These are phyloP conservation scores for Clavariopsis aquatica DNA, from an alignment of 495 filamentous ascomycete genomes.

Conservation along the genomic window DNA sequence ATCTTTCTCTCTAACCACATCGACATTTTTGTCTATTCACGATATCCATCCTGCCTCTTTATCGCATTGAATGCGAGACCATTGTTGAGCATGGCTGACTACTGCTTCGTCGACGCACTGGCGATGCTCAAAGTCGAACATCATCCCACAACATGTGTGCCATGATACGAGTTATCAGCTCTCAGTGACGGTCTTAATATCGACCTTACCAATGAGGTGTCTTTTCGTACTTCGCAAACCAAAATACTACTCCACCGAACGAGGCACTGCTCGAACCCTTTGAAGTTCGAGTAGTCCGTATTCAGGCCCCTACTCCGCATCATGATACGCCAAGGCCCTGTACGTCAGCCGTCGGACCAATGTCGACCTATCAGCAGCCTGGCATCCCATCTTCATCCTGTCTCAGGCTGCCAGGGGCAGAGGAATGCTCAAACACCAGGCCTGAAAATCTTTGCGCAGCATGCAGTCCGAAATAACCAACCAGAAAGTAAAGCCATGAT, in stretches of 20 bases:
- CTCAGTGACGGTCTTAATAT: not conserved
- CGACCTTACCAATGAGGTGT: not conserved
- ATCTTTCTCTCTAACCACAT: no score
- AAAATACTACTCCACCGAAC: not conserved
- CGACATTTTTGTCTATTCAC: no score
- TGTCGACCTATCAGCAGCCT: not conserved
- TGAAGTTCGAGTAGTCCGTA: constrained; percentile 10
- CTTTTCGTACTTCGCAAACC: not conserved
- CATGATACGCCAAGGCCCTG: constrained; percentile 12
- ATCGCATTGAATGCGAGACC: not conserved
- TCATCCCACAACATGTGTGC: not conserved
- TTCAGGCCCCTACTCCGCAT: not conserved
- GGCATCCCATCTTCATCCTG: not conserved
- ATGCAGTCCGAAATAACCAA: constrained; percentile 1
- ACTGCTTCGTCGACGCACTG: not conserved
- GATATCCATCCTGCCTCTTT: not conserved
- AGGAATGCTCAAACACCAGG: not conserved
- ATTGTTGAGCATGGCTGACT: not conserved
- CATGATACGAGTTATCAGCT: not conserved
- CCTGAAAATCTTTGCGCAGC: not conserved
- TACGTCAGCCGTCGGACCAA: not conserved
- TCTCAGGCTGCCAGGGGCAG: not conserved
- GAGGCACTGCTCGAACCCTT: not conserved
- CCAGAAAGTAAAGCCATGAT: not conserved
- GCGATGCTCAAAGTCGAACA: not conserved